A percentile compares a stretch with the other conserved stretches of the same genome.
Conservation (phyloP, 2,329 filamentous ascomycete genomes). For the Microcera coccophila region DNA sequence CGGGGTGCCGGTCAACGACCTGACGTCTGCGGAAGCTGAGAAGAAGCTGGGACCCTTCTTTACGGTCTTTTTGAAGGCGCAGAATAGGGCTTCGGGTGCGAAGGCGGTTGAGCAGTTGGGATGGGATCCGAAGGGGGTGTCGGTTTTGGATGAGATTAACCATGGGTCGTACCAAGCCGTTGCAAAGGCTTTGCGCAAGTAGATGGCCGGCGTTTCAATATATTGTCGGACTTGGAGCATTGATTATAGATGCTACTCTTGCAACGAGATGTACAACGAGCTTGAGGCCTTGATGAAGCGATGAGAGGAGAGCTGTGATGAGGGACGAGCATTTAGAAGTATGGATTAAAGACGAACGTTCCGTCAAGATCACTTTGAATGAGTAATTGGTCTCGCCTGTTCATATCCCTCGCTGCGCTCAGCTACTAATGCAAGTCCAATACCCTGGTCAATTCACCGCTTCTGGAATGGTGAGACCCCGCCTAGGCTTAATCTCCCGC, state of each 20-base stretch:
- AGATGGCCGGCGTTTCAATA: not conserved
- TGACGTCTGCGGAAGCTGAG: constrained; percentile 30
- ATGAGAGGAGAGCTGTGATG: not conserved
- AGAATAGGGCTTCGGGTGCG: constrained; percentile 32
- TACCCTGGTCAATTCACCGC: too few relatives aligned
- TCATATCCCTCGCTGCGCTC: too few relatives aligned
- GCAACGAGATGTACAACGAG: too few relatives aligned
- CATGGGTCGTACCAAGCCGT: constrained; percentile 25
- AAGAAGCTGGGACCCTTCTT: constrained; percentile 22
- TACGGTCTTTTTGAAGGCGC: constrained; percentile 30
- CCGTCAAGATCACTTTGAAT: not conserved
- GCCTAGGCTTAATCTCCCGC: too few relatives aligned
- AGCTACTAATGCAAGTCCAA: too few relatives aligned
- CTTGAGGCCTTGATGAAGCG: not conserved
- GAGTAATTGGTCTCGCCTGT: too few relatives aligned
- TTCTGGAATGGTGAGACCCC: too few relatives aligned
- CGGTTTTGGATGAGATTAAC: constrained; percentile 33
- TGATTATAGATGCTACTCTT: not conserved
- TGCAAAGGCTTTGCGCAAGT: constrained; percentile 10
- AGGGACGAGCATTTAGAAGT: not conserved
- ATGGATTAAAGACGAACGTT: not conserved
- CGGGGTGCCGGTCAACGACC: constrained; percentile 18
- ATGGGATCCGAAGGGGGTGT: constrained; percentile 33
- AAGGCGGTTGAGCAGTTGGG: constrained; percentile 38
- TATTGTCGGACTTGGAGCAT: not conserved